Percentiles rank a stretch among this genome's conserved stretches.
These are phyloP conservation scores for Diplodia corticola DNA, from an alignment of 2,329 filamentous ascomycete genomes.

Conservation along the genomic window DNA sequence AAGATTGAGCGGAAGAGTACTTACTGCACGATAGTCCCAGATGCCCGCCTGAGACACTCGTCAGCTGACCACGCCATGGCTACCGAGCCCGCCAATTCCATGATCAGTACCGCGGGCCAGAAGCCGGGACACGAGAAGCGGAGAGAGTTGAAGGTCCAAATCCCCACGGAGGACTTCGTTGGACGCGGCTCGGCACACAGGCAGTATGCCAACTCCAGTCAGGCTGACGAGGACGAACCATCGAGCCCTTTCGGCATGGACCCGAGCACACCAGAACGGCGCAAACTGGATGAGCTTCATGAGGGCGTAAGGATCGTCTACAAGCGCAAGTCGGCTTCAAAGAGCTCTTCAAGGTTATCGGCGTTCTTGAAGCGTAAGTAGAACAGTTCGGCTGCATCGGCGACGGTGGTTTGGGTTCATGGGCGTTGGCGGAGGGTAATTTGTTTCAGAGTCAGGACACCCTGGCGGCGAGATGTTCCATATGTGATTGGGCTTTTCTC, in stretches of 20 bases:
- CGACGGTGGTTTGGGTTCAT: background rate
- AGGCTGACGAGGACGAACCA: background rate
- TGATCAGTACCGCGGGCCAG: background rate
- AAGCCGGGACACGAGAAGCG: background rate
- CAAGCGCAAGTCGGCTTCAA: background rate
- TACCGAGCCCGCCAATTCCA: no score
- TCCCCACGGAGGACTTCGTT: background rate
- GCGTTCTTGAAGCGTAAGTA: background rate
- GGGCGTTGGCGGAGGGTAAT: background rate
- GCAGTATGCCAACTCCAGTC: background rate
- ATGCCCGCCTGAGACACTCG: background rate
- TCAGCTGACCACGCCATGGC: background rate
- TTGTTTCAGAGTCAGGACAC: background rate
- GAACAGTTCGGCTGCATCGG: background rate
- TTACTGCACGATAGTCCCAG: background rate
- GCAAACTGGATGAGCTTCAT: constrained; percentile 1
- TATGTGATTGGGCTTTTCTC: background rate
- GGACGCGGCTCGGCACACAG: background rate
- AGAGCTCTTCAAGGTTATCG: background rate
- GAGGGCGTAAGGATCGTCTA: background rate
- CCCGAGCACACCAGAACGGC: background rate
- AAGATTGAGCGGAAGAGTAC: no score
- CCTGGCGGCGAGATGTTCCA: background rate
- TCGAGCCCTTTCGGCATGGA: background rate
- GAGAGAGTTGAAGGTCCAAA: background rate